phyloP scores from a whole-genome alignment of 495 filamentous ascomycete genomes.

The Cladorrhinum samala region DNA sequence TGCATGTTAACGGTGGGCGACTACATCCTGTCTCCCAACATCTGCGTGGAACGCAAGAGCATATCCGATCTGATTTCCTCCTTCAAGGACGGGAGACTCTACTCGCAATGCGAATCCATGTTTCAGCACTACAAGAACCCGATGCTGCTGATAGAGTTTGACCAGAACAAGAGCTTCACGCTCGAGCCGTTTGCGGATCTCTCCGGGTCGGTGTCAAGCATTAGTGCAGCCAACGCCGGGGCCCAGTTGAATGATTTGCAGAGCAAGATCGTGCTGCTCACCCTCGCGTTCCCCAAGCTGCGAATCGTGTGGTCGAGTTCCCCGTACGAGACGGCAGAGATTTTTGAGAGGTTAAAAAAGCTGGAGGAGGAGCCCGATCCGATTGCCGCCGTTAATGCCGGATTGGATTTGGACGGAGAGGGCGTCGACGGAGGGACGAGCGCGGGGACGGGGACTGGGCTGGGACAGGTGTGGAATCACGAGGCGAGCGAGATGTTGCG shows the following conservation, averaged over 20 bases:
- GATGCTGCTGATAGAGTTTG: slow-evolving; percentile 94
- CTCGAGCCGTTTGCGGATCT: slow-evolving; percentile 87
- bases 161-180: slow-evolving; percentile 94
- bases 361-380: slow-evolving; percentile 86
- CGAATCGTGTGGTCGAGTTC: slow-evolving; percentile 89
- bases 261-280: slow-evolving; percentile 85
- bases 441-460: slow-evolving; percentile 37
- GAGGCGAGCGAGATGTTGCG: slow-evolving; percentile 80
- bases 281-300: slow-evolving; percentile 82
- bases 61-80: slow-evolving; percentile 85
- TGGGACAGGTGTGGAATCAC: slow-evolving; percentile 54
- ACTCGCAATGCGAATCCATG: slow-evolving; percentile 91
- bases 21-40: slow-evolving; percentile 83
- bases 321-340: slow-evolving; percentile 95
- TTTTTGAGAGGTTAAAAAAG: slow-evolving; percentile 89
- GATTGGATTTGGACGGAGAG: slow-evolving; percentile 60
- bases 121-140: slow-evolving; percentile 83
- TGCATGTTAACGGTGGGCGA: slow-evolving; percentile 96
- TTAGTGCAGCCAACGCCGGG: slow-evolving; percentile 45
- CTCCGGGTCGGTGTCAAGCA: slow-evolving; percentile 56
- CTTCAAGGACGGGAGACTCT: slow-evolving; percentile 85
- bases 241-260: slow-evolving; percentile 76
- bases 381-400: slow-evolving; percentile 73
- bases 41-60: slow-evolving; percentile 92
- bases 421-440: no score